Evolutionary conservation across 2,329 filamentous ascomycete genomes (phyloP), one percentile per base, ranked within the genome.

Genomic region (Ceratocystis diversiconidia): DNA sequence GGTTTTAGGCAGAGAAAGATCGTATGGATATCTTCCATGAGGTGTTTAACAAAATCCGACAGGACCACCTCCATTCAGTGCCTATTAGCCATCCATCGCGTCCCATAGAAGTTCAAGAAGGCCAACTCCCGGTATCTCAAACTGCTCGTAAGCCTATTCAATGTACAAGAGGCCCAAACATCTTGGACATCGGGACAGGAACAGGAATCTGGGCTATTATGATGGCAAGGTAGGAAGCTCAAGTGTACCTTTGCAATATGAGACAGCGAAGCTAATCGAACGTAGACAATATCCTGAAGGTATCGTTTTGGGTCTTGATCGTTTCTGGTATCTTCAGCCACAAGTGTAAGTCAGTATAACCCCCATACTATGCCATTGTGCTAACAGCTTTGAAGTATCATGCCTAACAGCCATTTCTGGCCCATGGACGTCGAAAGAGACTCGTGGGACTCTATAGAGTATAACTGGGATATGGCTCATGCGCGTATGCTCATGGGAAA

Each of bases 141-240:
- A 43, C 22, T 30, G 25, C 60, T 7, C 36, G 57, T 15, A 67
- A 67, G 50, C 63, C 62, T 15, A 61, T 63, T 32, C 66, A 67
- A 55, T 57, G n/a, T 19, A 5, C 52, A 5, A 65, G 6, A 19
- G 67, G 65, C 5, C 72, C 72, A 36, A 75, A 77, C 62, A 79
- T 87, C 61, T 72, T 88, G 52, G 85, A 88, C 71, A 73, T 96
- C 64, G 92, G 91, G 52, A 92, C 88, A 69, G 92, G 92, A 22
- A 95, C 90, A 0, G 91, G 90, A 48, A 92, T 95, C 68, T 97
- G 92, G 92, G 84, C 88, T 50, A 89, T 95, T 70, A 88, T 92
- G 70, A 87, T 96, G 76, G 88, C 88, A 69, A 85, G 88, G 82
- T 90, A 78, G 76, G 84, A 74, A 41, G 10, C 5, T 12, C 30